Evolutionary conservation across 495 filamentous ascomycete genomes (phyloP).

Genomic region (Talaromyces borbonicus): DNA sequence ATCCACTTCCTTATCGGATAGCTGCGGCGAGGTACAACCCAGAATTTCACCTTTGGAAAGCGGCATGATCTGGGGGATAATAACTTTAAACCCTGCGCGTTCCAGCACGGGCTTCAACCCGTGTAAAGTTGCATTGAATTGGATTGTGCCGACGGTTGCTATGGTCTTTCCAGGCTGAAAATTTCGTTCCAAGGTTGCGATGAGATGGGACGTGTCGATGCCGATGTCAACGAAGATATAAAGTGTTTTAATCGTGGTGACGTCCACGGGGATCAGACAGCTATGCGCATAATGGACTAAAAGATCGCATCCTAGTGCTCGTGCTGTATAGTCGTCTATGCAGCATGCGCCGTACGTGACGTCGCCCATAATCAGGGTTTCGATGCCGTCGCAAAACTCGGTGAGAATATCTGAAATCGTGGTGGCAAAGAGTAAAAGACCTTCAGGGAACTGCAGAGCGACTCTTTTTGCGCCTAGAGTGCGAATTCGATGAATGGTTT

Average conservation of each 20-base stretch:
- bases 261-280: constrained; percentile 90
- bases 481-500: constrained; percentile 92
- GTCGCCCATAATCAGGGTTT: constrained; percentile 97
- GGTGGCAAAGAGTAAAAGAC: constrained; percentile 89
- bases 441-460: constrained; percentile 93
- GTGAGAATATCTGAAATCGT: constrained; percentile 97
- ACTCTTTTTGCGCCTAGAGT: constrained; percentile 65
- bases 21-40: constrained; percentile 82
- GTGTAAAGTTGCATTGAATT: constrained; percentile 96
- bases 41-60: constrained; percentile 90
- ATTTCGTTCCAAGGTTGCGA: constrained; percentile 81
- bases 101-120: constrained; percentile 65
- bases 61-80: constrained; percentile 89
- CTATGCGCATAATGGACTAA: constrained; percentile 96
- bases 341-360: constrained; percentile 99
- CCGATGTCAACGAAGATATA: constrained; percentile 98
- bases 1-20: constrained; percentile 52
- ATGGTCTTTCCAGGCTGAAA: constrained; percentile 76
- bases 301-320: constrained; percentile 88
- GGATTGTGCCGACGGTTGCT: constrained; percentile 92
- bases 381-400: constrained; percentile 81
- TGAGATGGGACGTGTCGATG: constrained; percentile 80
- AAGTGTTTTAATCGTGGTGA: constrained; percentile 88
- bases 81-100: constrained; percentile 65
- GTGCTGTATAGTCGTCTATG: constrained; percentile 95